Conservation (phyloP, 2,329 filamentous ascomycete species). For the Geosmithia flava region DNA sequence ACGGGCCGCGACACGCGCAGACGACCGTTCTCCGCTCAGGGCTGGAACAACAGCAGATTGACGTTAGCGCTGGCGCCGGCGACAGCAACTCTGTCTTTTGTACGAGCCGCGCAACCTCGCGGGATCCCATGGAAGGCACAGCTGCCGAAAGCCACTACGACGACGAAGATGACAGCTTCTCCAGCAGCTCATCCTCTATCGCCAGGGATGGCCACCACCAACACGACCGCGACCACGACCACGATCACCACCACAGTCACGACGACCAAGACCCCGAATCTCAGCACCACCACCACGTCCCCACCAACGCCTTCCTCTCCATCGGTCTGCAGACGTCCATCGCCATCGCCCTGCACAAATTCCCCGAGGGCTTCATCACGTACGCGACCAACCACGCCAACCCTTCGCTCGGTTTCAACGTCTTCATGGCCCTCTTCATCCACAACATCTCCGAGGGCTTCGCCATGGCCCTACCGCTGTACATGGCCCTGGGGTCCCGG, state of each 20-base stretch:
- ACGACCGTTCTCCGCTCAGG: conserved; percentile 25
- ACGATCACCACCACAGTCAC: conserved; percentile 1
- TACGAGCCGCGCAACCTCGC: conserved; percentile 24
- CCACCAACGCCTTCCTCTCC: conserved; percentile 82
- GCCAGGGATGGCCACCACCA: neutral
- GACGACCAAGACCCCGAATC: conserved; percentile 31
- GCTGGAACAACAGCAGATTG: conserved; percentile 13
- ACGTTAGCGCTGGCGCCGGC: conserved; percentile 4
- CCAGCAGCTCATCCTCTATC: neutral
- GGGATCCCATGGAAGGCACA: conserved; percentile 12
- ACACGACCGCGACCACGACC: conserved; percentile 3
- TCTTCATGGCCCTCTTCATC: conserved; percentile 92
- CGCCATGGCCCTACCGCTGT: conserved; percentile 82
- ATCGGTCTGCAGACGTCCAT: conserved; percentile 95
- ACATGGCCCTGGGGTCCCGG: conserved; percentile 76
- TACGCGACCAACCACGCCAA: conserved; percentile 97
- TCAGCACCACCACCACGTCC: conserved; percentile 85
- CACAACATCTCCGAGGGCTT: conserved; percentile 98
- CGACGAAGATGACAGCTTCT: no score
- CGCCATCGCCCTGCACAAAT: conserved; percentile 91
- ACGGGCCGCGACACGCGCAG: conserved; percentile 16
- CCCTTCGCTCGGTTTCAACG: conserved; percentile 73
- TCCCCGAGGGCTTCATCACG: conserved; percentile 79
- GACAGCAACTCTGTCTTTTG: conserved; percentile 18
- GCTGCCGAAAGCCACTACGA: no score